Base-by-base conservation (phyloP, 495 filamentous ascomycete genomes). In the Chlorociboria aeruginascens region DNA sequence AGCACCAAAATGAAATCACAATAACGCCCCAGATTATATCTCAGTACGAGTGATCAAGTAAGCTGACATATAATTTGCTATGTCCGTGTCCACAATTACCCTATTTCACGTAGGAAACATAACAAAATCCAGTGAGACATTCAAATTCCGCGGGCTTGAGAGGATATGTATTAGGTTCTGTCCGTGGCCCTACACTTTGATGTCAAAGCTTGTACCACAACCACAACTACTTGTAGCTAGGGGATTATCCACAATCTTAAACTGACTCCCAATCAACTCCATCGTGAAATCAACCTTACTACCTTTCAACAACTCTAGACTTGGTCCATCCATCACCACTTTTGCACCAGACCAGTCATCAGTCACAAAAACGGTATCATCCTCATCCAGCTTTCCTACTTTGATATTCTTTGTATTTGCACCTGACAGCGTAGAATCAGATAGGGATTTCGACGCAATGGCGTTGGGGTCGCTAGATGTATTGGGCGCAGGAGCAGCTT, bases 121-220 rank as follows among this genome's bases (percentile, higher is more conserved):
- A 25, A 25, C 4, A 4, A 3, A 29, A n/a, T 28, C 2, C 39
- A 13, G 39, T 17, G n/a, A 12, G 12, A 30, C 25, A 44, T 14
- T 12, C 6, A 32, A 32, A 32, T 32, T 12, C 33, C 3, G 11
- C 13, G 6, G 40, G 40, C 40, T 43, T 29, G 40, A 16, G 30
- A 43, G 20, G 10, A 29, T 9, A n/a, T 37, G 14, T 30, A n/a
- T 37, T 8, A 13, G 2, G 7, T 2, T 12, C 2, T 45, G 17
- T 34, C 37, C 14, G 35, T 31, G 8, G 14, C 13, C 14, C 61
- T 52, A 81, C 32, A 69, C 53, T 61, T 84, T 85, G 55, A 97
- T 86, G 70, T 98, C 92, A 66, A 98, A 98, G 62, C 92, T 97
- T 13, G 92, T 95, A 17, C 92, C 92, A 69, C 93, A 98, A 0